Percentiles rank a stretch among this genome's conserved stretches.
Evolutionary conservation across 805 yeast species (phyloP).

Genomic region (Saccharomyces jurei): DNA sequence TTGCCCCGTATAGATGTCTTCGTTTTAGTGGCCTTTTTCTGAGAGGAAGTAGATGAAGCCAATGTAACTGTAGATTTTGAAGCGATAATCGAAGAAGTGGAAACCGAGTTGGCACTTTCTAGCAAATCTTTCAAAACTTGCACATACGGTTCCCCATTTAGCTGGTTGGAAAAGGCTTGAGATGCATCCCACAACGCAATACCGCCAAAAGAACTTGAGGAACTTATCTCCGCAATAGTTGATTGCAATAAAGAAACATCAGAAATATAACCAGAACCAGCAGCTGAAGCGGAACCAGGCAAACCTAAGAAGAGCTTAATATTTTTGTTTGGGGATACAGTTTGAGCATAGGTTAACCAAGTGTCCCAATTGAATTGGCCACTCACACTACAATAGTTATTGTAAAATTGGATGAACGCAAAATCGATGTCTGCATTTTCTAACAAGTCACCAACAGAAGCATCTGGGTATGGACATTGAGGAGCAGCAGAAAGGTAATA

Average conservation of each 20-base stretch:
- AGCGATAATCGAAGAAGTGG: constrained; percentile 4
- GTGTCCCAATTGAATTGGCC: constrained; percentile 57
- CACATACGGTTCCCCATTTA: constrained; percentile 39
- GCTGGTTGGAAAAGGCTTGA: constrained; percentile 46
- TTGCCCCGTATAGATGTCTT: constrained; percentile 2
- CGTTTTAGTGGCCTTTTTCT: constrained; percentile 10
- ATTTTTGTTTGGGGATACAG: constrained; percentile 55
- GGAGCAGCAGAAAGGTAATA: constrained; percentile 87
- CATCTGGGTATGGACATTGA: constrained; percentile 85
- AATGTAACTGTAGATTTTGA: constrained; percentile 14
- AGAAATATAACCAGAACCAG: constrained; percentile 55
- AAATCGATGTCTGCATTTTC: constrained; percentile 61
- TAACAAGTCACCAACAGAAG: constrained; percentile 50
- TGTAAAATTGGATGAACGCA: constrained; percentile 83
- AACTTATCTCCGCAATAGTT: constrained; percentile 64
- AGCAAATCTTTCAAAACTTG: constrained; percentile 38
- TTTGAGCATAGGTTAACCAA: constrained; percentile 59
- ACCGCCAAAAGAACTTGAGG: constrained; percentile 73
- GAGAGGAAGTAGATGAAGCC: constrained; percentile 7
- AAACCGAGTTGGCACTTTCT: constrained; percentile 11
- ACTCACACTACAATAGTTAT: constrained; percentile 63
- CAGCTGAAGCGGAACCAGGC: constrained; percentile 56
- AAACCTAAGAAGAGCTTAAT: constrained; percentile 68
- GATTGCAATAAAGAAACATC: constrained; percentile 33
- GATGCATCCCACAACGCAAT: constrained; percentile 89